These are phyloP conservation scores for Edaphochlamys debaryana DNA, from an alignment of 139 green algal genomes.

Conservation along the genomic window DNA sequence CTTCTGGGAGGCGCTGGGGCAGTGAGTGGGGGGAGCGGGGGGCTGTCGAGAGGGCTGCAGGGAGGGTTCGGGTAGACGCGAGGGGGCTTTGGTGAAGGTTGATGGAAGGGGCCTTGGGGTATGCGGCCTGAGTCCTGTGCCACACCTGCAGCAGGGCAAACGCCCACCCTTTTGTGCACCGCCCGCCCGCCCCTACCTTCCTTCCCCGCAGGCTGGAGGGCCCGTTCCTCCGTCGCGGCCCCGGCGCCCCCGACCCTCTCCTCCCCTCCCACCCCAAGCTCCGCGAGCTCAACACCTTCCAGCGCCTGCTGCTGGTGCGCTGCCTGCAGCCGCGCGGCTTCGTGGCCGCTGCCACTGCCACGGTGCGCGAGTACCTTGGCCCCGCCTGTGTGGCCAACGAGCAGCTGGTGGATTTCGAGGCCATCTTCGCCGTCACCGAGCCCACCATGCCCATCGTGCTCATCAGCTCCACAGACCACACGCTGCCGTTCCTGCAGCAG, in stretches of 20 bases:
- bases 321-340: constrained; percentile 54
- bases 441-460: constrained; percentile 49
- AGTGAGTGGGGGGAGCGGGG: neutral
- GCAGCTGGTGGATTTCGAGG: constrained; percentile 50
- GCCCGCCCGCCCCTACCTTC: no score
- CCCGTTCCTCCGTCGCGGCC: neutral
- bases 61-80: no score
- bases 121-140: no score
- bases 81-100: no score
- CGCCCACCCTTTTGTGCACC: no score
- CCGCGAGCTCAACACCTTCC: constrained; percentile 45
- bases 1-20: constrained; percentile 36
- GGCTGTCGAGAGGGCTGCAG: no score
- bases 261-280: constrained; percentile 14
- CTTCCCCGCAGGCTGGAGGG: constrained; percentile 1
- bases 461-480: constrained; percentile 45
- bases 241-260: neutral
- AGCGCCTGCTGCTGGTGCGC: constrained; percentile 52
- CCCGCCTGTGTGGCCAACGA: constrained; percentile 40
- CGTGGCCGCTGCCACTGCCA: constrained; percentile 32
- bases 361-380: constrained; percentile 40
- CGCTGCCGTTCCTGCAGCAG: constrained; percentile 53
- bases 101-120: no score
- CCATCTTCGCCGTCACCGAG: constrained; percentile 34
- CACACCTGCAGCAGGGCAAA: no score